Percentiles rank a stretch among this genome's conserved stretches.
phyloP scores from a whole-genome alignment of 208 protist genomes.

The Wallacemonas sp. region DNA sequence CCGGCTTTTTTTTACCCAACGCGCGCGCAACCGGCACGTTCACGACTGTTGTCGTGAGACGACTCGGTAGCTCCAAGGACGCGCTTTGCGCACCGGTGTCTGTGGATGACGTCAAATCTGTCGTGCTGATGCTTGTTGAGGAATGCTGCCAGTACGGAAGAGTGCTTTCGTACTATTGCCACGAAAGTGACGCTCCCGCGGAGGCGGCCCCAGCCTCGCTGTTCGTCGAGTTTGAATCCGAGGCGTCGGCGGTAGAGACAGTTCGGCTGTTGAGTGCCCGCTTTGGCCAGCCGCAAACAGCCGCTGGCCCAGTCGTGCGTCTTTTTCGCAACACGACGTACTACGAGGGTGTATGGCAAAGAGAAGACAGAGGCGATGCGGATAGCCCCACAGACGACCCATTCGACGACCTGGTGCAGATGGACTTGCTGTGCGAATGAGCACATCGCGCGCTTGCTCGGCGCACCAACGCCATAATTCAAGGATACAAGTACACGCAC shows the following conservation, averaged over 20 bases:
- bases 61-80: constrained; percentile 15
- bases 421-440: constrained; percentile 10
- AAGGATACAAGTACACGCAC: no score
- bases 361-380: neutral
- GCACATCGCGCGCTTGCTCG: no score
- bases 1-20: neutral
- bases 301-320: constrained; percentile 14
- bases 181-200: constrained; percentile 8
- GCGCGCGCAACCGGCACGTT: neutral
- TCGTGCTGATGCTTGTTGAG: constrained; percentile 45
- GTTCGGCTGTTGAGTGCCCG: constrained; percentile 37
- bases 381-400: neutral
- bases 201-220: constrained; percentile 18
- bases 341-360: constrained; percentile 27
- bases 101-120: constrained; percentile 23
- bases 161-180: constrained; percentile 68
- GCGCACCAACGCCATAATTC: no score
- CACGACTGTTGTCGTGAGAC: constrained; percentile 49
- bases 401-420: constrained; percentile 8
- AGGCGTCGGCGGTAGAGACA: constrained; percentile 47
- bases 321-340: constrained; percentile 54
- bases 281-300: constrained; percentile 9
- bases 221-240: constrained; percentile 61
- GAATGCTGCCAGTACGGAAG: constrained; percentile 78
- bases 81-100: constrained; percentile 9